Evolutionary conservation across 805 yeast species (phyloP).

Genomic region (Hanseniaspora meyeri): DNA sequence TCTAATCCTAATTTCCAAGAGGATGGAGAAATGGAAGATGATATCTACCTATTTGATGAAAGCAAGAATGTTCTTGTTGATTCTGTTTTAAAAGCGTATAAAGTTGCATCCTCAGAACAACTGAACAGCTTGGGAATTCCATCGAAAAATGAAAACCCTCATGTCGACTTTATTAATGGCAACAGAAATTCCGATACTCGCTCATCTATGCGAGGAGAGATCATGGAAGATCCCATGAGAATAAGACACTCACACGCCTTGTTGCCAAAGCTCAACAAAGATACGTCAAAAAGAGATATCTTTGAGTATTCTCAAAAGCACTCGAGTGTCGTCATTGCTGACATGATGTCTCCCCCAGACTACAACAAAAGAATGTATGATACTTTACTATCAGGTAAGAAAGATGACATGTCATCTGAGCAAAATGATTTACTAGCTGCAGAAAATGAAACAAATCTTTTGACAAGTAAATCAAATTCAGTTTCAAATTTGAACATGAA

Average conservation of each 20-base stretch:
- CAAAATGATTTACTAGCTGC: background rate
- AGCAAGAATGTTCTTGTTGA: slow-evolving; percentile 13
- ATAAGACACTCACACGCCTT: background rate
- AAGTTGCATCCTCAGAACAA: slow-evolving; percentile 7
- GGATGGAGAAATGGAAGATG: slow-evolving; percentile 3
- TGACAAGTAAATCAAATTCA: background rate
- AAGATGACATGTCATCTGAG: background rate
- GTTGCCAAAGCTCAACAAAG: background rate
- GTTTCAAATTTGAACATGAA: background rate
- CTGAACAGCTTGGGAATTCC: background rate
- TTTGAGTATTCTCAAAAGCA: slow-evolving; percentile 13
- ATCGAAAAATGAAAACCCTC: background rate
- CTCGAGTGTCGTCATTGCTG: slow-evolving; percentile 12
- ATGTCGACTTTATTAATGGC: slow-evolving; percentile 1
- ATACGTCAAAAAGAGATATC: slow-evolving; percentile 2
- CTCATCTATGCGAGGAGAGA: background rate
- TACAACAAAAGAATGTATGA: slow-evolving; percentile 76
- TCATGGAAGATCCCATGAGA: slow-evolving; percentile 15
- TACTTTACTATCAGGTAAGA: slow-evolving; percentile 34
- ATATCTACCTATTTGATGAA: slow-evolving; percentile 12
- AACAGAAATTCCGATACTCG: background rate
- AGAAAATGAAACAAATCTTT: background rate
- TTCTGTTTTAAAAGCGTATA: slow-evolving; percentile 11
- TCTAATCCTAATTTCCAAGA: slow-evolving; percentile 15
- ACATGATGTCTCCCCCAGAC: slow-evolving; percentile 67